Conservation (phyloP, 306 rosid species). For the Ochetophila trinervis region DNA sequence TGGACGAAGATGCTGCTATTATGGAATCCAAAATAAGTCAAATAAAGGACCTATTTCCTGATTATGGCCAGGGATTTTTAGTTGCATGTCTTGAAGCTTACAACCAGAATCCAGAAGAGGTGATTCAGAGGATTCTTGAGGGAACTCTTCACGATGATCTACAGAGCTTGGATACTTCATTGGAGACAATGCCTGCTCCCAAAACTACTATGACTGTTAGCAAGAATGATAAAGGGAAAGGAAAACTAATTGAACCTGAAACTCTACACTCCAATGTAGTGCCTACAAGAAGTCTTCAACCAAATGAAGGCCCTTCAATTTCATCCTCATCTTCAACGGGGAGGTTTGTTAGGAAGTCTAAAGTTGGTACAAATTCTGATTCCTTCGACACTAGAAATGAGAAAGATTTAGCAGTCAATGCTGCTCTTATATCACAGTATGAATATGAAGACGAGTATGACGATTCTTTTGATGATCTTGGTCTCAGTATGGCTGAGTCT, state of each 20-base stretch:
- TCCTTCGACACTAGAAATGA: constrained; percentile 51
- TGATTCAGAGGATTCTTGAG: constrained; percentile 90
- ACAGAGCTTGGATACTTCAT: constrained; percentile 59
- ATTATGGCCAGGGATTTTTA: constrained; percentile 81
- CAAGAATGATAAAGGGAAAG: constrained; percentile 84
- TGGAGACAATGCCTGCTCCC: constrained; percentile 56
- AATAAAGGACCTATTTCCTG: constrained; percentile 89
- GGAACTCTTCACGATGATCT: constrained; percentile 86
- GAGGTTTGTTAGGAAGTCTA: constrained; percentile 76
- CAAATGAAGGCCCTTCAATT: constrained; percentile 35
- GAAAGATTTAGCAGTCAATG: constrained; percentile 42
- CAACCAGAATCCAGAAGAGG: constrained; percentile 97
- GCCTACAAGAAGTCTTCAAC: constrained; percentile 39
- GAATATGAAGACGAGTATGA: constrained; percentile 98
- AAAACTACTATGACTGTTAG: constrained; percentile 31
- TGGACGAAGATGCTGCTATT: constrained; percentile 70
- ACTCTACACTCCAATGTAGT: constrained; percentile 28
- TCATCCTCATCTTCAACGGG: constrained; percentile 59
- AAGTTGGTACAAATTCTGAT: constrained; percentile 38
- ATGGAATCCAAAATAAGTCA: constrained; percentile 88
- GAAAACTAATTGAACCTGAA: constrained; percentile 54
- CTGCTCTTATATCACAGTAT: constrained; percentile 57
- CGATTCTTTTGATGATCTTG: constrained; percentile 94
- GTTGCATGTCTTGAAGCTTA: constrained; percentile 87
- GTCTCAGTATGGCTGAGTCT: constrained; percentile 81